Percentiles rank a stretch among this genome's conserved stretches.
phyloP scores from a whole-genome alignment of 2,329 filamentous ascomycete species.

The Phoma sp. region DNA sequence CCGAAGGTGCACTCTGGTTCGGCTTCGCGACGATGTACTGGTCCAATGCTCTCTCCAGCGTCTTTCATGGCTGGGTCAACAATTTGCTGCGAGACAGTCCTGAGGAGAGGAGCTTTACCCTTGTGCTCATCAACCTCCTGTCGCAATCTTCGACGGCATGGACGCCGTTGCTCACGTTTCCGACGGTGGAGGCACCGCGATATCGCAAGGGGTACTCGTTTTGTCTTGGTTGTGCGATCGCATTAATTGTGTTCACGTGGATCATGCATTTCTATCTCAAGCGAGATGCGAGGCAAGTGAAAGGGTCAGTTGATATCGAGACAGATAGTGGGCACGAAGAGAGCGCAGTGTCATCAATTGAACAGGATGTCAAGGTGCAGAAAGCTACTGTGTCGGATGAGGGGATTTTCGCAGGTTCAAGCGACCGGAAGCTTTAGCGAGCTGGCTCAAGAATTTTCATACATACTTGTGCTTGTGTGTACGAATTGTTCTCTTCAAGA shows the following conservation, averaged over 20 bases:
- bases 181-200: slow-evolving; percentile 12
- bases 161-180: slow-evolving; percentile 11
- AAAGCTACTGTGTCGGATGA: not conserved
- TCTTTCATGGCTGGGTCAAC: slow-evolving; percentile 61
- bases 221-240: slow-evolving; percentile 9
- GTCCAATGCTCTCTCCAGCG: slow-evolving; percentile 58
- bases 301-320: not conserved
- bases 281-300: not conserved
- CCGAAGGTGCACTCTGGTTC: slow-evolving; percentile 60
- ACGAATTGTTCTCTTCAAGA: too few species aligned
- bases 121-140: slow-evolving; percentile 15
- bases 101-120: slow-evolving; percentile 12
- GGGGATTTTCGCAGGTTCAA: not conserved
- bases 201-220: slow-evolving; percentile 13
- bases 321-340: not conserved
- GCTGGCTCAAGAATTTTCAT: too few species aligned
- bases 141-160: slow-evolving; percentile 12
- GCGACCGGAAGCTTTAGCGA: not conserved
- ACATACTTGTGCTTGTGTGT: too few species aligned
- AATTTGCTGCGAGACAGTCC: slow-evolving; percentile 14
- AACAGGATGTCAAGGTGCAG: not conserved
- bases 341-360: not conserved
- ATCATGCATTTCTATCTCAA: slow-evolving; percentile 7
- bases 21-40: slow-evolving; percentile 57
- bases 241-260: slow-evolving; percentile 4